These are phyloP conservation scores for Chlamydomonas sphaeroides DNA, from an alignment of 139 green algal species.

Conservation along the genomic window DNA sequence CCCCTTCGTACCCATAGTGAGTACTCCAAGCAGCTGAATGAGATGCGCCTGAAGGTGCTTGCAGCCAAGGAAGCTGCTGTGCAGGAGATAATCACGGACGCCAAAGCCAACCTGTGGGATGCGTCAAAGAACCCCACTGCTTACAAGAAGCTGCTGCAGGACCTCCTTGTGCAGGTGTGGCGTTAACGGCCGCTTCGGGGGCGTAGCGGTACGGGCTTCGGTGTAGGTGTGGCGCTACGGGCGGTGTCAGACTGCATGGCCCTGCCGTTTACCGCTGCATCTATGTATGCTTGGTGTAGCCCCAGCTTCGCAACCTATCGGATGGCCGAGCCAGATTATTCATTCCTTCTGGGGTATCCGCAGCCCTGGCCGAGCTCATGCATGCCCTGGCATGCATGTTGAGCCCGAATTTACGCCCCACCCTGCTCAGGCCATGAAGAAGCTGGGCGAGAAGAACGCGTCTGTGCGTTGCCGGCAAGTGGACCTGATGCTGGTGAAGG, in stretches of 20 bases:
- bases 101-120: conserved; percentile 67
- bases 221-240: no score
- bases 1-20: conserved; percentile 81
- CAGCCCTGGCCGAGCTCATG: no score
- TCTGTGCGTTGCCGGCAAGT: conserved; percentile 79
- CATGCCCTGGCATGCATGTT: no score
- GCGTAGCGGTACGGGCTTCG: no score
- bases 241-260: no score
- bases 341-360: no score
- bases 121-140: conserved; percentile 69
- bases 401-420: no score
- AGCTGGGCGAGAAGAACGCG: conserved; percentile 76
- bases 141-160: conserved; percentile 89
- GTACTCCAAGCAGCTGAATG: conserved; percentile 97
- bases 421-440: conserved; percentile 83
- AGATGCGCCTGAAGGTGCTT: conserved; percentile 92
- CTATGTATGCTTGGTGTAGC: no score
- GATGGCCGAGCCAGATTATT: no score
- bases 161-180: conserved; percentile 87
- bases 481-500: conserved; percentile 78
- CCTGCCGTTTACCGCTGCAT: no score
- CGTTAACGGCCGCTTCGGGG: no score
- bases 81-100: conserved; percentile 61
- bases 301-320: no score
- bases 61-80: conserved; percentile 89